A percentile compares a stretch with the other conserved stretches of the same genome.
Conservation (phyloP, 495 filamentous ascomycete genomes). For the Penicillium fimorum region DNA sequence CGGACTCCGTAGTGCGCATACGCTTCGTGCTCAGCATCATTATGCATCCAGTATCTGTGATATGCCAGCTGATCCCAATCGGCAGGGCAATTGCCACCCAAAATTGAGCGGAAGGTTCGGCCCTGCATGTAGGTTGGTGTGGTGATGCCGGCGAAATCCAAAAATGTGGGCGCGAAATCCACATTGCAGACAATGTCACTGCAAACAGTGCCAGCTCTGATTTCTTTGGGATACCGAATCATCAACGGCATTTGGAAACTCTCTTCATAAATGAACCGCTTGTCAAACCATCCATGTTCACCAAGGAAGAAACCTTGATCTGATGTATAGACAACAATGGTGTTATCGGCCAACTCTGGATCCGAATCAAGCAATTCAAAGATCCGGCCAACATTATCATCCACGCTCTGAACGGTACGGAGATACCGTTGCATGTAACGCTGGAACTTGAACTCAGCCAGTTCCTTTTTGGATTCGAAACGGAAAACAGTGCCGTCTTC, state of each 20-base stretch:
- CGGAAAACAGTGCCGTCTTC: slow-evolving; percentile 39
- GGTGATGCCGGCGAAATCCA: slow-evolving; percentile 34
- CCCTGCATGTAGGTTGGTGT: slow-evolving; percentile 47
- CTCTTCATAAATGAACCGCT: slow-evolving; percentile 50
- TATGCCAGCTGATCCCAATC: slow-evolving; percentile 48
- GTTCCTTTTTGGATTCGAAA: slow-evolving; percentile 33
- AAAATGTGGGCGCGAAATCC: slow-evolving; percentile 45
- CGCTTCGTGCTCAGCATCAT: slow-evolving; percentile 39
- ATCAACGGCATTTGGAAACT: slow-evolving; percentile 49
- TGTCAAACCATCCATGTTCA: slow-evolving; percentile 51
- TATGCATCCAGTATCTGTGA: slow-evolving; percentile 49
- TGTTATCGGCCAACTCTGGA: slow-evolving; percentile 36
- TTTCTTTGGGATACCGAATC: slow-evolving; percentile 37
- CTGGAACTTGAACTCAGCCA: slow-evolving; percentile 48
- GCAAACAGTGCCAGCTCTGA: slow-evolving; percentile 30
- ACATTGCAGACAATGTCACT: slow-evolving; percentile 46
- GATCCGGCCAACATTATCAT: slow-evolving; percentile 44
- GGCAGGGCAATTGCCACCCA: slow-evolving; percentile 27
- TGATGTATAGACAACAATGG: slow-evolving; percentile 43
- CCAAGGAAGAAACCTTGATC: slow-evolving; percentile 51
- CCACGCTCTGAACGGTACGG: slow-evolving; percentile 43
- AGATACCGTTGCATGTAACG: slow-evolving; percentile 50
- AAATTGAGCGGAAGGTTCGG: slow-evolving; percentile 28
- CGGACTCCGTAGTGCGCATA: slow-evolving; percentile 46
- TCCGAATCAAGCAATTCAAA: slow-evolving; percentile 35